Evolutionary conservation across 331 rosid genomes (phyloP), one percentile per base, ranked within the genome.

Genomic region (Rhamnella rubrinervis): DNA sequence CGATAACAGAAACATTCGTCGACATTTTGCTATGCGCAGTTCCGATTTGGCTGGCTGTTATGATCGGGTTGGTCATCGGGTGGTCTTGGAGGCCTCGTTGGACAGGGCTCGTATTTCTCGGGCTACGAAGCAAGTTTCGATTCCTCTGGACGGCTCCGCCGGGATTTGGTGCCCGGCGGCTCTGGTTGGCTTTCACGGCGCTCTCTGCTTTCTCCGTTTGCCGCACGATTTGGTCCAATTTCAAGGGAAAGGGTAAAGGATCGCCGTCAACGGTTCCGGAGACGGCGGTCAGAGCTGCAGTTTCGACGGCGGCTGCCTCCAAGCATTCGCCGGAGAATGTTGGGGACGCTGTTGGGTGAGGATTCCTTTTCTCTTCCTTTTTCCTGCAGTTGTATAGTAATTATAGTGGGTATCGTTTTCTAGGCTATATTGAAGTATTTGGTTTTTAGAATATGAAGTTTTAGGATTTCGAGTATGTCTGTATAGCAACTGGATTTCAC

Each of bases 71-170:
- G 35, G 65, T 80, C 3, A 89, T 95, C 83, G 97, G 99, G 0
- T 95, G 99, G 99, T 84, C 97, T 1, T 95, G 99, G 99, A 74
- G 95, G 44, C 99, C 99, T 2, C 84, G 96, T 57, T 95, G 99
- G 99, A 91, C 99, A 0, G 97, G 97, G 4, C 78, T 95, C 10
- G 65, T 95, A 66, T 95, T 89, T 68, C 92, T 95, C 14, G 99
- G 97, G 20, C 83, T 95, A 4, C 96, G 99, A 18, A 81, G 92
- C 77, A 95, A 91, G 84, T 73, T 89, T 69, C 90, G 97, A 2
- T 85, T 80, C 55, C 75, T 87, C 37, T 91, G 97, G 97, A 95
- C 99, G 25, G 96, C 89, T 63, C 99, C 97, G 47, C 99, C 96
- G 12, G 99, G 97, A 1, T 89, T 95, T 49, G 99, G 97, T 12